Base-by-base conservation (phyloP, 1,284 basidiomycete species). In the Blastosporella zonata region DNA sequence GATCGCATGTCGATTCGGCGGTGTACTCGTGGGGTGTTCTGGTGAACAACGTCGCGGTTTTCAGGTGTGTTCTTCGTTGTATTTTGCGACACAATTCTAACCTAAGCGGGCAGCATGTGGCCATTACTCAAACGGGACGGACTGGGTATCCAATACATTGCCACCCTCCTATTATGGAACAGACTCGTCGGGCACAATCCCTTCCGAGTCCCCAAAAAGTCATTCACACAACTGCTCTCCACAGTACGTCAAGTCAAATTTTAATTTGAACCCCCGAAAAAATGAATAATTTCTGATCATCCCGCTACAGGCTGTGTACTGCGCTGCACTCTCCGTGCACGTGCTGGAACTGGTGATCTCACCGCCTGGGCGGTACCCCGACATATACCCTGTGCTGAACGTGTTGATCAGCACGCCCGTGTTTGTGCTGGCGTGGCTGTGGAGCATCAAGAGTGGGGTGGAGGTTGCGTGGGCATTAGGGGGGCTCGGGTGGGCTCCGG, bases 321-420 rank as follows among this genome's bases (percentile, higher is more conserved):
- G 67, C 0, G 71, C 75, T 1, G 82, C 82, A 36, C 21, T 76
- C 1, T 41, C 64, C 0, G 64, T 94, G 6, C 91, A 95, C 59
- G 2, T 79, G 7, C 60, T 84, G 12, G 91, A 96, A 62, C 45
- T 80, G 15, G 23, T 84, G 6, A 47, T 88, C 29, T 48, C 71
- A 1, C 81, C 90, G 15, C 88, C 88, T 2, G 59, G 74, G 6
- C 82, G 87, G 53, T 89, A 93, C 57, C 94, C 93, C 0, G 92
- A 97, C 63, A 66, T 97, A 42, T 96, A 83, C 62, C 72, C 88
- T 0, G 91, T 96, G 1, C 70, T 94, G 28, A 96, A 95, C 62
- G 84, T 94, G 2, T 75, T 93, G n/a, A 63, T 95, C 37, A 82
- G 83, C 60, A 88, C 87, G 2, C 86, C 83, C 0, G 79, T 93